Evolutionary conservation across 352 stramenopile genomes (phyloP).

Genomic region (Globisporangium rhizosaccharum): DNA sequence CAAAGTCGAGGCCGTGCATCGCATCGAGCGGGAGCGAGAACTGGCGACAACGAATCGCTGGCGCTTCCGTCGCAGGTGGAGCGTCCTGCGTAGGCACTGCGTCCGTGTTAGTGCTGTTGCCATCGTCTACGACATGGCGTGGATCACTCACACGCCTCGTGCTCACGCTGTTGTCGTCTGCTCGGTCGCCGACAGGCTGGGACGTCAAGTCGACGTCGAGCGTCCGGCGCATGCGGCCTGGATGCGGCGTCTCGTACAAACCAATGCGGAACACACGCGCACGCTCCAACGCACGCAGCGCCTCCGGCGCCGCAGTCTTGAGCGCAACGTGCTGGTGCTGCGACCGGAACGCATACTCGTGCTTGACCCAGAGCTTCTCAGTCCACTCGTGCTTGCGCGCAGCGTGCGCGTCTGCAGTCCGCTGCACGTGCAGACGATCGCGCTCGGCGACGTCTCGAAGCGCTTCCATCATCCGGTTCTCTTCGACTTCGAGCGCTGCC

Average conservation of each 20-base stretch:
- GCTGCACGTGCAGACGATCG: slow-evolving; percentile 30
- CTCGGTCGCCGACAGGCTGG: background rate
- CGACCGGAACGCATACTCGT: slow-evolving; percentile 66
- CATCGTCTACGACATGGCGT: no score
- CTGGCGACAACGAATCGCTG: slow-evolving; percentile 14
- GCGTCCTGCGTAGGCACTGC: background rate
- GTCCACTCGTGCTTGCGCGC: slow-evolving; percentile 43
- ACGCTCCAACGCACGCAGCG: slow-evolving; percentile 23
- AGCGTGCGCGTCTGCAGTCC: slow-evolving; percentile 11
- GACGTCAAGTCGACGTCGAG: slow-evolving; percentile 43
- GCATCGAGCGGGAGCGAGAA: slow-evolving; percentile 35
- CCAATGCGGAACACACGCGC: slow-evolving; percentile 44
- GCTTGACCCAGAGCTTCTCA: slow-evolving; percentile 45
- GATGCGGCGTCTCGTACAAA: slow-evolving; percentile 59
- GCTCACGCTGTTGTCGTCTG: background rate
- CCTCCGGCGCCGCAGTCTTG: slow-evolving; percentile 18
- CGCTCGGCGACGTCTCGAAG: slow-evolving; percentile 38
- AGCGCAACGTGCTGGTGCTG: slow-evolving; percentile 51
- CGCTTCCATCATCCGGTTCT: slow-evolving; percentile 66
- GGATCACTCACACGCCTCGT: no score
- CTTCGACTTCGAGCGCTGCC: slow-evolving; percentile 77
- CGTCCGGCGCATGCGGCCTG: slow-evolving; percentile 48
- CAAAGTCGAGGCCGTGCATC: slow-evolving; percentile 29
- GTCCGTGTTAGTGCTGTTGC: background rate
- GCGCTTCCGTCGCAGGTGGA: no score